Percentiles rank a stretch among this genome's conserved stretches.
phyloP scores from a whole-genome alignment of 495 filamentous ascomycete species.

The Pseudevernia furfuracea region DNA sequence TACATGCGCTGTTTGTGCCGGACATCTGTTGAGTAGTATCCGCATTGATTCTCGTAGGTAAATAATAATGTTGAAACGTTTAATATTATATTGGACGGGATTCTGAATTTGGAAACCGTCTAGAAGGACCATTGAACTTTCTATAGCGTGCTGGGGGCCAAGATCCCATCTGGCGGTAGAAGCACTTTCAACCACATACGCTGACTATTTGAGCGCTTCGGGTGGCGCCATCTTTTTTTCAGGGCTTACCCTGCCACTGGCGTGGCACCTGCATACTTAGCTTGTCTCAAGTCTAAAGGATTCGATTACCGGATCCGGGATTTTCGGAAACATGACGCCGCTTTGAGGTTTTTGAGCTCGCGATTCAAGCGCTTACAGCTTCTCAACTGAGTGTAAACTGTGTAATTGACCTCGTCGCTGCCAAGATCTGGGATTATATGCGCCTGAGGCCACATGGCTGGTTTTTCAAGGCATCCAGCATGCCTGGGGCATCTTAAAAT shows the following conservation, averaged over 20 bases:
- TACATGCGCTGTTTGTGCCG: conserved; percentile 4
- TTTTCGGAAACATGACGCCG: conserved; percentile 8
- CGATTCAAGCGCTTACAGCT: conserved; percentile 11
- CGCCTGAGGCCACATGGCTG: neutral
- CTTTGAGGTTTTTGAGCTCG: conserved; percentile 5
- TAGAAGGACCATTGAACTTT: neutral
- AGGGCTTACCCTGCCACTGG: conserved; percentile 6
- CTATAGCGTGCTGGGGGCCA: neutral
- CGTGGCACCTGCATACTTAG: conserved; percentile 14
- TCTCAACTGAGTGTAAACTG: neutral
- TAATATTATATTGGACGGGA: neutral
- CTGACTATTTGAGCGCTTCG: conserved; percentile 17
- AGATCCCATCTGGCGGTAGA: conserved; percentile 13
- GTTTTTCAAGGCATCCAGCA: neutral
- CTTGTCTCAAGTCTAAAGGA: conserved; percentile 8
- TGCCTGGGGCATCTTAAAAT: neutral
- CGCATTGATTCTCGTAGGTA: neutral
- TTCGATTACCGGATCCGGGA: conserved; percentile 4
- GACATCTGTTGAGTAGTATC: neutral
- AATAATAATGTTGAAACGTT: conserved; percentile 1
- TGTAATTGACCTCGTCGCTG: neutral
- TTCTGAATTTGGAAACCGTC: neutral
- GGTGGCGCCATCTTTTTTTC: conserved; percentile 4
- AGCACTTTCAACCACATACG: neutral
- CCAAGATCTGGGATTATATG: conserved; percentile 15